Evolutionary conservation across 1,139 yeast species (phyloP).

Genomic region (Yamadazyma buinensis): DNA sequence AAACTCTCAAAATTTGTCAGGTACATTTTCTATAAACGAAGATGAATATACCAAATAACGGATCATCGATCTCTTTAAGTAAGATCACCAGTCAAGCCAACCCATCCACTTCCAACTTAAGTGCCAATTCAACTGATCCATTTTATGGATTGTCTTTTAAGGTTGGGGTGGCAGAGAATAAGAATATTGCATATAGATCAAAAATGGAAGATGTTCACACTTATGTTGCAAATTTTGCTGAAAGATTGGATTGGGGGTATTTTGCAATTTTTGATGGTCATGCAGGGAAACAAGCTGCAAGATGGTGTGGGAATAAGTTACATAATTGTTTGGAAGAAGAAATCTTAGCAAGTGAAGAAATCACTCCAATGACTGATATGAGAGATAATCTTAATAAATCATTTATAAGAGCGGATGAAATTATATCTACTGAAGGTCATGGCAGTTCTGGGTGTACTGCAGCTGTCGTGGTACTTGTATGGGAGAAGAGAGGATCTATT

Average conservation of each 20-base stretch:
- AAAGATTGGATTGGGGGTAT: conserved; percentile 87
- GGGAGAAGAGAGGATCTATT: conserved; percentile 48
- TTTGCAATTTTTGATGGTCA: conserved; percentile 98
- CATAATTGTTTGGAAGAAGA: conserved; percentile 63
- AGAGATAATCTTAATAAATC: conserved; percentile 54
- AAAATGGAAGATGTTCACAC: conserved; percentile 98
- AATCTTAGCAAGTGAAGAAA: conserved; percentile 23
- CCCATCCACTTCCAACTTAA: conserved; percentile 14
- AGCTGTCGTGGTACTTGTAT: conserved; percentile 85
- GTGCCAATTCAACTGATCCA: conserved; percentile 24
- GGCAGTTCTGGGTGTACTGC: conserved; percentile 92
- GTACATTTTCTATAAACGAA: not conserved
- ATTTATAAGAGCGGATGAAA: conserved; percentile 71
- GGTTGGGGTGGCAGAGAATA: conserved; percentile 90
- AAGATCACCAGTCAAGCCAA: conserved; percentile 11
- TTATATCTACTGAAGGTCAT: conserved; percentile 54
- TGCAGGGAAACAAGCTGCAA: conserved; percentile 91
- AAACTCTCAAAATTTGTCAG: not conserved
- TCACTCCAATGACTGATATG: conserved; percentile 19
- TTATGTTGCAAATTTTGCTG: conserved; percentile 88
- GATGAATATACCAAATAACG: conserved; percentile 6
- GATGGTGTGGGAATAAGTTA: conserved; percentile 90
- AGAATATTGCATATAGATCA: conserved; percentile 73
- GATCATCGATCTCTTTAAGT: conserved; percentile 13
- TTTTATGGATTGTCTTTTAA: conserved; percentile 56